Percentiles rank a stretch among this genome's conserved stretches.
phyloP scores from a whole-genome alignment of 495 filamentous ascomycete genomes.

The Aspergillus leporis region DNA sequence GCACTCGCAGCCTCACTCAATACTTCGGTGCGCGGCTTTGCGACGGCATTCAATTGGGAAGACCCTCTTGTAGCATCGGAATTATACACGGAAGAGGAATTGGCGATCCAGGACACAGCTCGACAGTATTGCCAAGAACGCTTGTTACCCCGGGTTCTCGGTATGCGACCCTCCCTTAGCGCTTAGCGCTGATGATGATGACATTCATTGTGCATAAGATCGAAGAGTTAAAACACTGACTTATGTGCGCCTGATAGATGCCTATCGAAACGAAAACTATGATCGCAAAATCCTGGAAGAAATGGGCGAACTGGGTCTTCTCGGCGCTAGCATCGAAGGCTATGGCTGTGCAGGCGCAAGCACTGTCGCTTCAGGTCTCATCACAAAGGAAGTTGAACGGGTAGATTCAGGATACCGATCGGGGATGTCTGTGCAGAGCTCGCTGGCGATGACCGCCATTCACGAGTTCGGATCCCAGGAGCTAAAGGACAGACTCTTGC shows the following conservation, averaged over 20 bases:
- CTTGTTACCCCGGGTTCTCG: constrained; percentile 80
- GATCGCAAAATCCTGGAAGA: constrained; percentile 85
- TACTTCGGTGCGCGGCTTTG: constrained; percentile 39
- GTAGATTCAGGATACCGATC: constrained; percentile 95
- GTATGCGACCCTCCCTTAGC: constrained; percentile 51
- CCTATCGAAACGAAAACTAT: constrained; percentile 91
- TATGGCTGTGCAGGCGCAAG: constrained; percentile 95
- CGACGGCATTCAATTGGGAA: constrained; percentile 81
- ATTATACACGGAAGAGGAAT: constrained; percentile 83
- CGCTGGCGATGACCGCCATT: constrained; percentile 95
- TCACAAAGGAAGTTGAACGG: constrained; percentile 93
- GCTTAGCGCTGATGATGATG: no score
- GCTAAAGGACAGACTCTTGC: constrained; percentile 86
- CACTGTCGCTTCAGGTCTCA: constrained; percentile 86
- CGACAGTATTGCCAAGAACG: constrained; percentile 90
- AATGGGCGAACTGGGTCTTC: constrained; percentile 92
- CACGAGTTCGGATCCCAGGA: constrained; percentile 88
- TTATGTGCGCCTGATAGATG: constrained; percentile 57
- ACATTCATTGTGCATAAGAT: neutral
- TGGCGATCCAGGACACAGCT: constrained; percentile 85
- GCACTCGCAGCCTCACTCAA: constrained; percentile 10
- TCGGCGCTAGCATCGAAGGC: constrained; percentile 88
- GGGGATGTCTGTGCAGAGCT: constrained; percentile 94
- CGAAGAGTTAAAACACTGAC: neutral
- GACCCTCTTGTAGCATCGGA: constrained; percentile 77